Conservation (phyloP, 1,139 yeast genomes). For the Yamadazyma sp. region DNA sequence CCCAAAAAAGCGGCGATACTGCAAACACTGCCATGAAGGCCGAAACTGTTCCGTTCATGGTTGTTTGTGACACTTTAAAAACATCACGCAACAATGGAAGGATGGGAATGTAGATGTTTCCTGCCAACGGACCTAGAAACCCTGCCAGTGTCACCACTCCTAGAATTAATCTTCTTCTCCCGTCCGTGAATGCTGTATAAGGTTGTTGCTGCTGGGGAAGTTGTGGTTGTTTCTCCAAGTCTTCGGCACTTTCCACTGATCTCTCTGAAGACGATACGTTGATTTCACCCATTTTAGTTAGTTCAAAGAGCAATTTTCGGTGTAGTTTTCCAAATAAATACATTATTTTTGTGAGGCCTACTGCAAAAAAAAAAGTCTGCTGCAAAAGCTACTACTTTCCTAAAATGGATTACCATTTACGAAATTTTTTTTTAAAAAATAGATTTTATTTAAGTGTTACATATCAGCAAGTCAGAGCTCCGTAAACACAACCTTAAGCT, state of each 20-base stretch:
- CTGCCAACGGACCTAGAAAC: conserved; percentile 59
- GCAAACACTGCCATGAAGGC: conserved; percentile 60
- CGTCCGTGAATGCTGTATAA: conserved; percentile 7
- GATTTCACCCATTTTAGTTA: background rate
- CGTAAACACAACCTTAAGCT: conserved; percentile 17
- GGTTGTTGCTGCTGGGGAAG: background rate
- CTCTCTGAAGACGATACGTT: background rate
- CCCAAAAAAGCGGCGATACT: conserved; percentile 56
- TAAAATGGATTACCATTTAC: background rate
- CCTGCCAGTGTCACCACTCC: conserved; percentile 48
- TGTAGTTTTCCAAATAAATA: too few species aligned
- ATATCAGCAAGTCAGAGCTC: background rate
- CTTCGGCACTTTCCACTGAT: background rate
- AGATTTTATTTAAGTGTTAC: too few species aligned
- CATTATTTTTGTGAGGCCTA: background rate
- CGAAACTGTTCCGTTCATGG: conserved; percentile 59
- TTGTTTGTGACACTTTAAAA: conserved; percentile 41
- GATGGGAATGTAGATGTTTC: conserved; percentile 59
- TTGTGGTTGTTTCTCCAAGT: background rate
- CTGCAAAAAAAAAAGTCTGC: conserved; percentile 3
- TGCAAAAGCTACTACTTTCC: conserved; percentile 2
- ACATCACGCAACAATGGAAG: conserved; percentile 46
- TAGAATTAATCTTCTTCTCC: conserved; percentile 25
- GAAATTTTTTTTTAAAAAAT: too few species aligned
- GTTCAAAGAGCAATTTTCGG: too few species aligned